These are phyloP conservation scores for Thelonectria blattea DNA, from an alignment of 2,329 filamentous ascomycete genomes.

Conservation along the genomic window DNA sequence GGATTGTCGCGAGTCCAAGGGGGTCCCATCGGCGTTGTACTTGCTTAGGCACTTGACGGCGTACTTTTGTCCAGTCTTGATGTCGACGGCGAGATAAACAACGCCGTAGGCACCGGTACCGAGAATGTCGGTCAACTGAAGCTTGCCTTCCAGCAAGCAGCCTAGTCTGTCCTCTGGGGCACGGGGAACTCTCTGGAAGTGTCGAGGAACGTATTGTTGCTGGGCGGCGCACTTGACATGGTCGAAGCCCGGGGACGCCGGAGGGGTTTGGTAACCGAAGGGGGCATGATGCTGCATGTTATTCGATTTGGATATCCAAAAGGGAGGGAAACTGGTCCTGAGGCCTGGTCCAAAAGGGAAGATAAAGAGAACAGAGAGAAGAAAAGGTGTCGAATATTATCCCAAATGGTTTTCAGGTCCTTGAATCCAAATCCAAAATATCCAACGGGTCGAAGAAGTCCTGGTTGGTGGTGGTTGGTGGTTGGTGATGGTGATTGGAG, in stretches of 20 bases:
- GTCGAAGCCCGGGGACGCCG: slow-evolving; percentile 62
- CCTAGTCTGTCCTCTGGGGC: slow-evolving; percentile 86
- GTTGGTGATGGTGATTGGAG: slow-evolving; percentile 25
- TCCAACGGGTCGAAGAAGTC: slow-evolving; percentile 27
- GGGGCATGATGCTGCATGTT: slow-evolving; percentile 66
- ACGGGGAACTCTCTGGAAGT: slow-evolving; percentile 58
- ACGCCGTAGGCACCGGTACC: slow-evolving; percentile 96
- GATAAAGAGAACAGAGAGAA: slow-evolving; percentile 32
- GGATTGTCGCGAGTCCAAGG: slow-evolving; percentile 82
- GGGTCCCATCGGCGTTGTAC: slow-evolving; percentile 71
- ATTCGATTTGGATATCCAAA: slow-evolving; percentile 44
- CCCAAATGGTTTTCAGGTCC: slow-evolving; percentile 37
- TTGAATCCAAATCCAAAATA: slow-evolving; percentile 30
- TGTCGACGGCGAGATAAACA: slow-evolving; percentile 87
- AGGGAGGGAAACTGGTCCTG: slow-evolving; percentile 21
- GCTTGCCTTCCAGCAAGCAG: slow-evolving; percentile 78
- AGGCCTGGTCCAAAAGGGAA: slow-evolving; percentile 35
- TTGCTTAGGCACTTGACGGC: slow-evolving; percentile 98
- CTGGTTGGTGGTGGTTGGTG: slow-evolving; percentile 34
- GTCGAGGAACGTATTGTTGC: slow-evolving; percentile 45
- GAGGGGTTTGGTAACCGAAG: slow-evolving; percentile 64
- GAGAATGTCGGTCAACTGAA: slow-evolving; percentile 84
- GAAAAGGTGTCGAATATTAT: slow-evolving; percentile 31
- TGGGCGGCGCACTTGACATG: slow-evolving; percentile 53
- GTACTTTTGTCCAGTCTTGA: slow-evolving; percentile 81